Base-by-base conservation (phyloP, 2,329 filamentous ascomycete species). In the Cladosporium sp. region DNA sequence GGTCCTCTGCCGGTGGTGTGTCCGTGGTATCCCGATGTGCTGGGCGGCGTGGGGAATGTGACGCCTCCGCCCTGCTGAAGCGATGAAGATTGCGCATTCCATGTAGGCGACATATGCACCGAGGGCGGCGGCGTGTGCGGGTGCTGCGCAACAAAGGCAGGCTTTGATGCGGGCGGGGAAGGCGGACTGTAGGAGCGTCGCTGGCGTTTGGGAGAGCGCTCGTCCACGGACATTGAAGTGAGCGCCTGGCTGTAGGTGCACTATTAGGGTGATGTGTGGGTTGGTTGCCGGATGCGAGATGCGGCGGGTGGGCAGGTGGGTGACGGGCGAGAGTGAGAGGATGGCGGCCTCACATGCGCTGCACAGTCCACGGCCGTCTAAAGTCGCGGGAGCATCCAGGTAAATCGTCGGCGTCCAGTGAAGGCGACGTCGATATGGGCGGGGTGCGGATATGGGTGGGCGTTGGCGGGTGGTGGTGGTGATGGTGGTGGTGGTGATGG, bases 91-190 rank as follows among this genome's bases (percentile, higher is more conserved):
- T 60, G 60, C 41, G 66, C 56, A 51, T 69, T 68, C 63, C 71
- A 68, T 70, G 64, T 69, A 59, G 72, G 72, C 64, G 72, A 73
- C 68, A 70, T 70, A 52, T 70, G 70, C 48, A 73, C 72, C 49
- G 72, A 72, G 19, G 72, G 74, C 32, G 73, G 74, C 48, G 73
- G 74, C 8, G 73, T 76, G 58, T 74, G 71, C 42, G 73, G 73
- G 27, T 51, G 48, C 18, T 51, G 22, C 30, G 54, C 58, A 45
- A 64, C 58, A 55, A 69, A 66, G 61, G 64, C 61, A 57, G 61
- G 56, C 64, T 73, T 72, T 66, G 68, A 69, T 68, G 55, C 47
- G 45, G 70, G 64, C 51, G 72, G 71, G 49, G 68, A 71, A 47
- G 69, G 70, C 51, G 73, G 73, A 43, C 70, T 74, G 61, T 72